These are phyloP conservation scores for Nemania bipapillata DNA, from an alignment of 2,329 filamentous ascomycete species.

Conservation along the genomic window DNA sequence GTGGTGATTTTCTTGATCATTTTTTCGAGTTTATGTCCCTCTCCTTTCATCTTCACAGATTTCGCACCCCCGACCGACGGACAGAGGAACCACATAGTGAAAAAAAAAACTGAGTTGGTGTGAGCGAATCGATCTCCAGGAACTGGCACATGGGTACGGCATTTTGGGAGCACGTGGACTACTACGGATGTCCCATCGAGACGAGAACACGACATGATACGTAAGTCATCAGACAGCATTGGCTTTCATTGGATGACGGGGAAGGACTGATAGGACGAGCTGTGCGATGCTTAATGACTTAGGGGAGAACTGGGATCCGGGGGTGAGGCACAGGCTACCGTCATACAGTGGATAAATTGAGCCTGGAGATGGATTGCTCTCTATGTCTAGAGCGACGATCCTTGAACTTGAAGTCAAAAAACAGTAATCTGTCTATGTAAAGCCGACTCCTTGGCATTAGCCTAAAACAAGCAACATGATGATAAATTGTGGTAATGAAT, in stretches of 20 bases:
- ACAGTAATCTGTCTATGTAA: conserved; percentile 11
- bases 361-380: conserved; percentile 29
- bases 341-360: conserved; percentile 34
- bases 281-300: conserved; percentile 28
- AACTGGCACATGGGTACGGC: conserved; percentile 2
- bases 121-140: conserved; percentile 24
- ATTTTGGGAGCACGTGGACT: conserved; percentile 20
- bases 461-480: conserved; percentile 1
- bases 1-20: conserved; percentile 23
- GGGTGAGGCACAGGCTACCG: conserved; percentile 9
- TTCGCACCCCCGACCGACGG: conserved; percentile 14
- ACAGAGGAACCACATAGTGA: conserved; percentile 17
- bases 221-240: conserved; percentile 21
- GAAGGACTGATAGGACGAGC: conserved; percentile 18
- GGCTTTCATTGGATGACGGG: conserved; percentile 11
- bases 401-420: conserved; percentile 11
- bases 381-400: conserved; percentile 19
- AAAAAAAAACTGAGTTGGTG: conserved; percentile 17
- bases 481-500: background rate
- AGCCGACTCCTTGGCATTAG: background rate
- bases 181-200: conserved; percentile 19
- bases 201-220: conserved; percentile 36
- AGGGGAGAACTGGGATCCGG: conserved; percentile 3
- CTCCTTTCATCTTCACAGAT: conserved; percentile 20
- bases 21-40: conserved; percentile 15